A percentile compares a stretch with the other conserved stretches of the same genome.
Conservation (phyloP, 495 filamentous ascomycete genomes). For the Aspergillus mulundensis region DNA sequence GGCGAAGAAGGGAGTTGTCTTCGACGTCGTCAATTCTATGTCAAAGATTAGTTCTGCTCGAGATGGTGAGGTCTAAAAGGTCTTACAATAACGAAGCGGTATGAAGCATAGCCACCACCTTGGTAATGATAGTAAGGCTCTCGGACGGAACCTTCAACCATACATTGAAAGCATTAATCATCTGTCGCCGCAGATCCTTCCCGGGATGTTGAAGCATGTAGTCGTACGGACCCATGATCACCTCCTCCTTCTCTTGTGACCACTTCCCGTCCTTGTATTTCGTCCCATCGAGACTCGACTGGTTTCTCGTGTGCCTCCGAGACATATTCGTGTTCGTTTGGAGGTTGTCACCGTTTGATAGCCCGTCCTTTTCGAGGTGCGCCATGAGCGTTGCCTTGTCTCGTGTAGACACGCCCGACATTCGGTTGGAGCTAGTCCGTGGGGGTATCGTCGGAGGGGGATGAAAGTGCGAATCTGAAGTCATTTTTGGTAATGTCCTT, state of each 20-base stretch:
- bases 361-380: slow-evolving; percentile 15
- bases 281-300: slow-evolving; percentile 46
- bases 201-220: slow-evolving; percentile 84
- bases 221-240: slow-evolving; percentile 81
- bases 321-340: slow-evolving; percentile 26
- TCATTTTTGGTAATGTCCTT: slow-evolving; percentile 10
- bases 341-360: slow-evolving; percentile 49
- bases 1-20: slow-evolving; percentile 76
- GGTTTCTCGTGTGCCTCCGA: slow-evolving; percentile 33
- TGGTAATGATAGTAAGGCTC: slow-evolving; percentile 76
- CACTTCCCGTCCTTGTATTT: slow-evolving; percentile 55
- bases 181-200: slow-evolving; percentile 81
- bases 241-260: slow-evolving; percentile 69
- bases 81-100: slow-evolving; percentile 78
- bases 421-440: slow-evolving; percentile 63
- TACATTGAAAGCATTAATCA: slow-evolving; percentile 85
- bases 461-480: slow-evolving; percentile 36
- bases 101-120: slow-evolving; percentile 89
- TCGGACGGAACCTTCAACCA: slow-evolving; percentile 82
- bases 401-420: slow-evolving; percentile 23
- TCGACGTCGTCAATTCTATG: slow-evolving; percentile 82
- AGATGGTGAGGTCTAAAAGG: background rate
- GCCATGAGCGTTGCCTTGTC: slow-evolving; percentile 48
- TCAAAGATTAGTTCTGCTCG: background rate
- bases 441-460: slow-evolving; percentile 69